Evolutionary conservation across 2,329 filamentous ascomycete species (phyloP).

Genomic region (Elsinoe necatrix): DNA sequence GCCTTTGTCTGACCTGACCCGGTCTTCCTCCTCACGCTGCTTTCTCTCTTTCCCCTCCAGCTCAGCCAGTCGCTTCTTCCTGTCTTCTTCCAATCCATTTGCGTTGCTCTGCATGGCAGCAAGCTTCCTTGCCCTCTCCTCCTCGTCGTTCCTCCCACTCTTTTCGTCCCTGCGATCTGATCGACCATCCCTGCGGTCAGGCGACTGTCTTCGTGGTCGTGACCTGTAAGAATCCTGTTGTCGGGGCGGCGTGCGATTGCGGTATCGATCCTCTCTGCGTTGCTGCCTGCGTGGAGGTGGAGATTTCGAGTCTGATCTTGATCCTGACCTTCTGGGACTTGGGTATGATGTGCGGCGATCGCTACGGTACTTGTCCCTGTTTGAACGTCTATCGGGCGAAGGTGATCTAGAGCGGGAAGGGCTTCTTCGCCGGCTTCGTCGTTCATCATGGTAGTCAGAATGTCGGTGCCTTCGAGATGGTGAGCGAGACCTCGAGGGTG

Average conservation of each 20-base stretch:
- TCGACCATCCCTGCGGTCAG: slow-evolving; percentile 15
- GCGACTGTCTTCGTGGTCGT: slow-evolving; percentile 11
- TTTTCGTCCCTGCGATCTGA: slow-evolving; percentile 16
- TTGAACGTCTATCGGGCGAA: slow-evolving; percentile 32
- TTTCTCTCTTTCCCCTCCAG: slow-evolving; percentile 57
- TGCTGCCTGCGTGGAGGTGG: slow-evolving; percentile 19
- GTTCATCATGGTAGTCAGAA: slow-evolving; percentile 23
- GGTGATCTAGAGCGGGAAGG: slow-evolving; percentile 26
- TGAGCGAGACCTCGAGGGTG: slow-evolving; percentile 22
- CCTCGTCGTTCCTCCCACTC: slow-evolving; percentile 25
- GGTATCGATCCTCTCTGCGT: not conserved
- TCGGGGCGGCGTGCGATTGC: not conserved
- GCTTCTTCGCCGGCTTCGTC: not conserved
- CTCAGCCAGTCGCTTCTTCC: slow-evolving; percentile 58
- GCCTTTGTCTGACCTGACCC: slow-evolving; percentile 29
- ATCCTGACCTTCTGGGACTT: slow-evolving; percentile 29
- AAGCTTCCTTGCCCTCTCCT: slow-evolving; percentile 30
- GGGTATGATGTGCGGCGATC: slow-evolving; percentile 28
- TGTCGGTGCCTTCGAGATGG: slow-evolving; percentile 22
- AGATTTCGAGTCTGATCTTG: slow-evolving; percentile 29
- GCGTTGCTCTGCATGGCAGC: slow-evolving; percentile 36
- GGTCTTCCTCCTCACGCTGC: slow-evolving; percentile 58
- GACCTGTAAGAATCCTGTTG: slow-evolving; percentile 22
- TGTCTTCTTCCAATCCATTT: slow-evolving; percentile 59
- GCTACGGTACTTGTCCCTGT: slow-evolving; percentile 23